Evolutionary conservation across 169 alveolate species (phyloP).

Genomic region (Eimeria brunetti): DNA sequence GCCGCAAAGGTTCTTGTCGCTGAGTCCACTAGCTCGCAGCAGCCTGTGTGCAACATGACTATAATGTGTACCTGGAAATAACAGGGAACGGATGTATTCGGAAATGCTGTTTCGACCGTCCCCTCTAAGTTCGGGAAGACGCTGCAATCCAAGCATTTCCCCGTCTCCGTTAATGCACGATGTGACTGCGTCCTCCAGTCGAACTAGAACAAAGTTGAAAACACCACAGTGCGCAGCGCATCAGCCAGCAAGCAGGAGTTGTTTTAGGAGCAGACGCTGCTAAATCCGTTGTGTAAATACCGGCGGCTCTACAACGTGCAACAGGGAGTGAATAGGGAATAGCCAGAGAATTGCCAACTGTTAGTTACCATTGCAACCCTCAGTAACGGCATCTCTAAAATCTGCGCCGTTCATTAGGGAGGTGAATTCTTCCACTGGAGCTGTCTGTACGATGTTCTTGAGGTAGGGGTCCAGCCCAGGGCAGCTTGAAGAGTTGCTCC

Average conservation of each 20-base stretch:
- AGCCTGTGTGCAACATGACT: background rate
- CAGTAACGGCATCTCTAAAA: conserved; percentile 58
- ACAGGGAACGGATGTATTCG: conserved; percentile 46
- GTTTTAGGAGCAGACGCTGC: background rate
- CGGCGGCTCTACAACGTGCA: background rate
- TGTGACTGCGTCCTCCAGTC: conserved; percentile 44
- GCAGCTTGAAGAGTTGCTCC: conserved; percentile 6
- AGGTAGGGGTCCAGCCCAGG: conserved; percentile 16
- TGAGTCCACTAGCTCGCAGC: background rate
- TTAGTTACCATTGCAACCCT: conserved; percentile 63
- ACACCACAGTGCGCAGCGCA: background rate
- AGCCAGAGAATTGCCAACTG: background rate
- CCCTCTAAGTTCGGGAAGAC: conserved; percentile 17
- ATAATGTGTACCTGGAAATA: conserved; percentile 18
- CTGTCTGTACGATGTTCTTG: background rate
- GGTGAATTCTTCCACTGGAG: background rate
- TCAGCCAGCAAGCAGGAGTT: background rate
- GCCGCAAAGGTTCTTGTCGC: background rate
- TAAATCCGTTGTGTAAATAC: background rate
- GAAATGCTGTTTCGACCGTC: conserved; percentile 34
- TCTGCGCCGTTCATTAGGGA: conserved; percentile 25
- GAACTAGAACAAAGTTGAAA: background rate
- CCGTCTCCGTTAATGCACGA: conserved; percentile 60
- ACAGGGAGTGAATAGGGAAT: background rate
- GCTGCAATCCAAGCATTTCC: conserved; percentile 48